Conservation (phyloP, 2,329 filamentous ascomycete genomes). For the Trichoderma semiorbis region DNA sequence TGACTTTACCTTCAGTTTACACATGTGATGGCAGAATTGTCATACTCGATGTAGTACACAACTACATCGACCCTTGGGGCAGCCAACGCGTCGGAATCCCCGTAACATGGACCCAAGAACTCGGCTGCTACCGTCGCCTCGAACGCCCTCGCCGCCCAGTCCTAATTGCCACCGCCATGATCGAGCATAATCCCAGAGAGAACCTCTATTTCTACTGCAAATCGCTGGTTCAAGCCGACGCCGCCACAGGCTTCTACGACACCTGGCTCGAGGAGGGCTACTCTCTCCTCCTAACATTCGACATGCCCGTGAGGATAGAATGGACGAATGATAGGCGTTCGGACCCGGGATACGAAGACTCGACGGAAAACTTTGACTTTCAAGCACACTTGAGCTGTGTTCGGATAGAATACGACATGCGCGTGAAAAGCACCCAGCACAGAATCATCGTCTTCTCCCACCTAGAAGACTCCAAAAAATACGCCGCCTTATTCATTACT, state of each 20-base stretch:
- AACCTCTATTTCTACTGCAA: neutral
- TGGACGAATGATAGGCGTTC: neutral
- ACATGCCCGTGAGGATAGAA: neutral
- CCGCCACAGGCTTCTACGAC: neutral
- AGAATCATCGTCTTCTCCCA: neutral
- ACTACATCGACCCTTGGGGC: neutral
- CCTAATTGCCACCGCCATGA: neutral
- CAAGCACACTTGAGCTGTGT: neutral
- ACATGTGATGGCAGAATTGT: neutral
- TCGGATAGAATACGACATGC: neutral
- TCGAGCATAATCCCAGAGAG: neutral
- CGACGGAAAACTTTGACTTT: neutral
- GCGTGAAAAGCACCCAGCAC: neutral
- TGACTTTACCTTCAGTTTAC: neutral
- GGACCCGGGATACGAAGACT: neutral
- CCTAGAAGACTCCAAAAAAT: neutral
- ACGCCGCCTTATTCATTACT: neutral
- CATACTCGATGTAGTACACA: neutral
- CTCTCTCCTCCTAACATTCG: neutral
- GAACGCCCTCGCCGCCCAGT: neutral
- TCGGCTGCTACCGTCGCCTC: neutral
- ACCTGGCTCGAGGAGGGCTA: neutral
- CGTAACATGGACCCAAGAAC: neutral
- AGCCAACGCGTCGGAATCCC: neutral
- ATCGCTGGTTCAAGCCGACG: neutral